Evolutionary conservation across 305 asterid genomes (phyloP).

Genomic region (Fraxinus platypoda): DNA sequence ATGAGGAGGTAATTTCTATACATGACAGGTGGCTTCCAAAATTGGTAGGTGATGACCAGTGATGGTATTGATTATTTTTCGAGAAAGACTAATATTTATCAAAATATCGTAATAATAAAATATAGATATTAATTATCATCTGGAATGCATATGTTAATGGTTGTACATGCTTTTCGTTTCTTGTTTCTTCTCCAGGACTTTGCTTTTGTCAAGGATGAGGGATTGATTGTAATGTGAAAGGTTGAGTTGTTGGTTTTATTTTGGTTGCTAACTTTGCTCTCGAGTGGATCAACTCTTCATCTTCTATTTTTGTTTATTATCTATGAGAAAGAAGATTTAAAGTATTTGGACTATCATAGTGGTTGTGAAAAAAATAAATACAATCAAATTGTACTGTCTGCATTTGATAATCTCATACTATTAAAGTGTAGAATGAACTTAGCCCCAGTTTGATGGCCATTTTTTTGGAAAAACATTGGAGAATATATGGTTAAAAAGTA

Average conservation of each 20-base stretch:
- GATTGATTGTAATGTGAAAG: constrained; percentile 2
- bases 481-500: too few relatives aligned
- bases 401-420: constrained; percentile 5
- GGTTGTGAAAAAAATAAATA: neutral
- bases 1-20: neutral
- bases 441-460: too few relatives aligned
- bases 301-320: neutral
- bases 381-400: neutral
- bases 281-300: neutral
- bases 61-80: neutral
- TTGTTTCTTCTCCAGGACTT: constrained; percentile 1
- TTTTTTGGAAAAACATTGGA: too few relatives aligned
- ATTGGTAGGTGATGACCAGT: neutral
- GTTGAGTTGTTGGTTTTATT: neutral
- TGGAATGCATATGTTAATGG: constrained; percentile 7
- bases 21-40: neutral
- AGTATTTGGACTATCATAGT: neutral
- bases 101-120: neutral
- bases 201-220: neutral
- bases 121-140: neutral
- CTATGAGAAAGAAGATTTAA: constrained; percentile 7
- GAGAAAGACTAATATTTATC: neutral
- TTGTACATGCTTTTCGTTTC: neutral
- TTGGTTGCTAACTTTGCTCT: neutral
- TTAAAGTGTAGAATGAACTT: neutral